Evolutionary conservation across 306 rosid species (phyloP).

Genomic region (Ormosia semicastrata): DNA sequence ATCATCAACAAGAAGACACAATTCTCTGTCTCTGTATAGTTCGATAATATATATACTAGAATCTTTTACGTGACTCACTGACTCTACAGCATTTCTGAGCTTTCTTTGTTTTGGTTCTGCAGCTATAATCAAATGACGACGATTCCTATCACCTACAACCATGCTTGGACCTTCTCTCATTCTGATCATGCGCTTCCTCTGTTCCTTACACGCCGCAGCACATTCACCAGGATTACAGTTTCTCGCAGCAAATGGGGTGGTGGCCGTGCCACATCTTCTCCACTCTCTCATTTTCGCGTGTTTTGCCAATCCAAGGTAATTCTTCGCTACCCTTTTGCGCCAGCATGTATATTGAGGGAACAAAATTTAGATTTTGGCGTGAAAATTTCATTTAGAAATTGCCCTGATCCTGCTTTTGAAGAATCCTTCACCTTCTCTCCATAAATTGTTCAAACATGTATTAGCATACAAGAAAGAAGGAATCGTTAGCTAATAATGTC

Average conservation of each 20-base stretch:
- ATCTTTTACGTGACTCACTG: neutral
- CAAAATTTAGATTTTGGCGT: neutral
- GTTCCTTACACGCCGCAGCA: constrained; percentile 22
- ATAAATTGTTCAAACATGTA: neutral
- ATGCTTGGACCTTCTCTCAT: constrained; percentile 21
- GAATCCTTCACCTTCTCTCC: neutral
- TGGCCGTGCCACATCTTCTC: constrained; percentile 19
- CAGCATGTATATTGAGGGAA: neutral
- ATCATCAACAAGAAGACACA: neutral
- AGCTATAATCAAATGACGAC: constrained; percentile 25
- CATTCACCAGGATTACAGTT: neutral
- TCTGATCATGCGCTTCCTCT: constrained; percentile 25
- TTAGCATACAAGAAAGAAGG: neutral
- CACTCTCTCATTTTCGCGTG: constrained; percentile 33
- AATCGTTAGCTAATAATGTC: neutral
- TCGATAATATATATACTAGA: too few species aligned
- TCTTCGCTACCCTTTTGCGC: neutral
- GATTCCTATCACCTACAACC: constrained; percentile 22
- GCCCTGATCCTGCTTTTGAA: neutral
- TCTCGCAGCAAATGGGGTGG: constrained; percentile 1
- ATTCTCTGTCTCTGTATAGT: neutral
- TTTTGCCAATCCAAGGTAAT: constrained; percentile 59
- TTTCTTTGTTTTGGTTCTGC: neutral
- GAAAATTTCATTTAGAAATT: neutral
- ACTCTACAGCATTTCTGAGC: neutral